Conservation (phyloP, 345 rosid genomes). For the Atalantia buxifolia region DNA sequence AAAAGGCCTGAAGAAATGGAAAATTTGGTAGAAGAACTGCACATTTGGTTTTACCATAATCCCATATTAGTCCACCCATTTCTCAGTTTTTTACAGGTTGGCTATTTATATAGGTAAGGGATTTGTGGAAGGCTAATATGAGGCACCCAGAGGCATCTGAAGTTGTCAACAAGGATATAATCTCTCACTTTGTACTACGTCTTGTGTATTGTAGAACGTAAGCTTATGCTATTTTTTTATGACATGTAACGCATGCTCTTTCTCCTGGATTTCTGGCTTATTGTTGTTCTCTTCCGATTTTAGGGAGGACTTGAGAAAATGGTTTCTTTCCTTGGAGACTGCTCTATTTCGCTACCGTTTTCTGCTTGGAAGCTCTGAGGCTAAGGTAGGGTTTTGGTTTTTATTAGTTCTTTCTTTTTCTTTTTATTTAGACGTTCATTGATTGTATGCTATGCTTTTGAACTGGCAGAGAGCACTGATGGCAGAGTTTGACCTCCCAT, state of each 20-base stretch:
- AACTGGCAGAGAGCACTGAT: slow-evolving; percentile 51
- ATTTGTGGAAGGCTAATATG: slow-evolving; percentile 70
- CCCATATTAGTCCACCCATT: not conserved
- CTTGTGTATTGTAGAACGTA: slow-evolving; percentile 94
- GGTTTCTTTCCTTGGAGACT: slow-evolving; percentile 91
- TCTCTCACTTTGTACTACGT: slow-evolving; percentile 81
- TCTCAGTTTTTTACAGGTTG: not conserved
- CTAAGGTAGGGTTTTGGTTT: slow-evolving; percentile 46
- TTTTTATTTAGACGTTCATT: not conserved
- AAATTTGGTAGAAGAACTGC: slow-evolving; percentile 40
- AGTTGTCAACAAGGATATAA: slow-evolving; percentile 60
- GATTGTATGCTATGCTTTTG: slow-evolving; percentile 8
- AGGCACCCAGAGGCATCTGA: slow-evolving; percentile 48
- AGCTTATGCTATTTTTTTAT: slow-evolving; percentile 11
- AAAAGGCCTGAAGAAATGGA: slow-evolving; percentile 74
- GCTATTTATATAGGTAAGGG: slow-evolving; percentile 28
- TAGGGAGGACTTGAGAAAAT: slow-evolving; percentile 89
- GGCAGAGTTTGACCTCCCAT: slow-evolving; percentile 68
- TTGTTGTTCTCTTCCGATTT: not conserved
- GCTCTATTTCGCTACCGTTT: slow-evolving; percentile 74
- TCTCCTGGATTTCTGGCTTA: not conserved
- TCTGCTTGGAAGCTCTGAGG: slow-evolving; percentile 30
- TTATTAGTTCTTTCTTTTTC: not conserved
- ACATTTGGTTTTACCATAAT: not conserved
- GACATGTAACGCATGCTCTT: not conserved